Evolutionary conservation across 768 basidiomycete species (phyloP).

Genomic region (Suillus weaverae): DNA sequence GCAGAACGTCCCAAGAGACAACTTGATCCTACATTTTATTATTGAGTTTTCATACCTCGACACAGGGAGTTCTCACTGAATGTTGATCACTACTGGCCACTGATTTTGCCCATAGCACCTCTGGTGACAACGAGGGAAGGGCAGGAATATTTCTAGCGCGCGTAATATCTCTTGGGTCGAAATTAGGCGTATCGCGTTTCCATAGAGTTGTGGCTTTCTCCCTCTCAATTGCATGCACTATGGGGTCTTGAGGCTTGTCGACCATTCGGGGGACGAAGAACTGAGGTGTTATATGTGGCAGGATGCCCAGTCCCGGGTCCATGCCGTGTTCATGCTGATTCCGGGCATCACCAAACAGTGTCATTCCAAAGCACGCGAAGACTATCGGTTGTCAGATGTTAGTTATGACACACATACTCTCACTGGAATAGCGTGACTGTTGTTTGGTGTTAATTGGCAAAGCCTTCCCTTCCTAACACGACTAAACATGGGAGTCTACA

Average conservation of each 20-base stretch:
- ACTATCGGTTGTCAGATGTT: background rate
- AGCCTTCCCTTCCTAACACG: background rate
- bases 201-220: slow-evolving; percentile 2
- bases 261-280: slow-evolving; percentile 68
- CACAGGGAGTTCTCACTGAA: slow-evolving; percentile 17
- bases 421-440: background rate
- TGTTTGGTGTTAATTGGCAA: slow-evolving; percentile 1
- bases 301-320: slow-evolving; percentile 20
- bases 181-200: background rate
- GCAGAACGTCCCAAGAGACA: slow-evolving; percentile 65
- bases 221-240: slow-evolving; percentile 55
- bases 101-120: slow-evolving; percentile 22
- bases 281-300: slow-evolving; percentile 42
- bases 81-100: slow-evolving; percentile 8
- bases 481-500: background rate
- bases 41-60: background rate
- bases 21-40: slow-evolving; percentile 41
- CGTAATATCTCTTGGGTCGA: background rate
- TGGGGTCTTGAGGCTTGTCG: slow-evolving; percentile 79
- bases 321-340: background rate
- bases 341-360: background rate
- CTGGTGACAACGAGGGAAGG: background rate
- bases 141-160: too few species aligned
- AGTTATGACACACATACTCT: background rate
- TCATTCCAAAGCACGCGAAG: background rate